Conservation (phyloP, 2,329 filamentous ascomycete genomes). For the Fusarium armeniacum region DNA sequence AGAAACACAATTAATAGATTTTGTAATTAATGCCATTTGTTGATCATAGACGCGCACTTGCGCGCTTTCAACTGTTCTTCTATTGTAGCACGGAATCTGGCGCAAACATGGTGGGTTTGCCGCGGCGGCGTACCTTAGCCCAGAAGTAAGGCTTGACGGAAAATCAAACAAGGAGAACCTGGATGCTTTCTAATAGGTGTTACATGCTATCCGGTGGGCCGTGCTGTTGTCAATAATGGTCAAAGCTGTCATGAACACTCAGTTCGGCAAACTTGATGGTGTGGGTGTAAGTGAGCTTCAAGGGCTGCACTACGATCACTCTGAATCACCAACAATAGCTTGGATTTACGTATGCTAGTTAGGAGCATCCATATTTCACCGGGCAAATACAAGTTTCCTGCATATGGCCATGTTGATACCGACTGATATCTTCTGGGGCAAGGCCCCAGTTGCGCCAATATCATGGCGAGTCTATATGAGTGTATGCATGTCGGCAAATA, state of each 20-base stretch:
- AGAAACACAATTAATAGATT: conserved; percentile 26
- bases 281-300: conserved; percentile 36
- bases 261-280: conserved; percentile 36
- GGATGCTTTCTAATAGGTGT: conserved; percentile 3
- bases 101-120: conserved; percentile 15
- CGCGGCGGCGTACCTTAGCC: conserved; percentile 3
- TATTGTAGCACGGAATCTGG: conserved; percentile 4
- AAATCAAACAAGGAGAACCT: conserved; percentile 27
- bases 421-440: conserved; percentile 26
- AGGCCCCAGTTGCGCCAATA: conserved; percentile 26
- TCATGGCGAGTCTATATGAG: conserved; percentile 15
- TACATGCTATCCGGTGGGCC: conserved; percentile 24
- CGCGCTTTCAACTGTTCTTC: conserved; percentile 18
- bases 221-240: conserved; percentile 19
- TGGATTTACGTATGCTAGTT: conserved; percentile 30
- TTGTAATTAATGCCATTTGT: conserved; percentile 37
- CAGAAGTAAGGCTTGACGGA: conserved; percentile 3
- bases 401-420: conserved; percentile 21
- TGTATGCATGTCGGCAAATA: conserved; percentile 24
- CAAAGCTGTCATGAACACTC: conserved; percentile 26
- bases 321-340: conserved; percentile 46
- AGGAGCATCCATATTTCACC: conserved; percentile 17
- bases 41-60: conserved; percentile 28
- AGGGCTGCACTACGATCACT: conserved; percentile 38
- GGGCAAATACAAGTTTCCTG: conserved; percentile 33